Conservation (phyloP, 176 grass and related monocot genomes). For the Carex scoparia region DNA sequence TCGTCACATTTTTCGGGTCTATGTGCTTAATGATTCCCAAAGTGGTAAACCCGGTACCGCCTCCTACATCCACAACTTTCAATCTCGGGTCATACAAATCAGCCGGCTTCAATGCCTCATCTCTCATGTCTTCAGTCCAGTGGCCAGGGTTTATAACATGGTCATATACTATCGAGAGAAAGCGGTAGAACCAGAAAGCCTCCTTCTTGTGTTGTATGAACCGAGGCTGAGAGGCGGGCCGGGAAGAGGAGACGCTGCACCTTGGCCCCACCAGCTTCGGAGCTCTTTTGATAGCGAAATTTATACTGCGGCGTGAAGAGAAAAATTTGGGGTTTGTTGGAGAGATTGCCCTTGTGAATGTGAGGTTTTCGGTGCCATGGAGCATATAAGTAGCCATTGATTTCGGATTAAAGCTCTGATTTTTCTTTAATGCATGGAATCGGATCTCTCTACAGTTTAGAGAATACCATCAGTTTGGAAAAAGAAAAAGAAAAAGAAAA, state of each 20-base stretch:
- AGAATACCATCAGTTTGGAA: background rate
- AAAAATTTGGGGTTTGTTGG: slow-evolving; percentile 41
- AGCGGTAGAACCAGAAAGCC: slow-evolving; percentile 99
- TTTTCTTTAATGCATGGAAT: slow-evolving; percentile 13
- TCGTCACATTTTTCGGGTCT: slow-evolving; percentile 59
- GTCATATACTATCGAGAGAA: slow-evolving; percentile 92
- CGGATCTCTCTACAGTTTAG: background rate
- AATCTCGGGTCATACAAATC: slow-evolving; percentile 52
- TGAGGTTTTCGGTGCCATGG: slow-evolving; percentile 38
- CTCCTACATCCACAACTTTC: slow-evolving; percentile 81
- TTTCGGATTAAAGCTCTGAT: slow-evolving; percentile 21
- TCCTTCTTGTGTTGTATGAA: slow-evolving; percentile 99
- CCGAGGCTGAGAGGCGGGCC: slow-evolving; percentile 48
- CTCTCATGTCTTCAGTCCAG: slow-evolving; percentile 97
- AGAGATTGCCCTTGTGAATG: slow-evolving; percentile 14
- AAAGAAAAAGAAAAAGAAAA: background rate
- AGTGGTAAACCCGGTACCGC: slow-evolving; percentile 74
- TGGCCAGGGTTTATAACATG: slow-evolving; percentile 90
- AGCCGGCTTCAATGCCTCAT: slow-evolving; percentile 73
- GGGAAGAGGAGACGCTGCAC: slow-evolving; percentile 46
- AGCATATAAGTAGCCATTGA: slow-evolving; percentile 43
- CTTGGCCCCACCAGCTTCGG: slow-evolving; percentile 13
- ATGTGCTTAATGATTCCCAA: slow-evolving; percentile 78
- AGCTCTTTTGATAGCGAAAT: background rate
- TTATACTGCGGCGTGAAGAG: slow-evolving; percentile 27